Base-by-base conservation (phyloP, 106 monocot species). In the Acorus calamus region DNA sequence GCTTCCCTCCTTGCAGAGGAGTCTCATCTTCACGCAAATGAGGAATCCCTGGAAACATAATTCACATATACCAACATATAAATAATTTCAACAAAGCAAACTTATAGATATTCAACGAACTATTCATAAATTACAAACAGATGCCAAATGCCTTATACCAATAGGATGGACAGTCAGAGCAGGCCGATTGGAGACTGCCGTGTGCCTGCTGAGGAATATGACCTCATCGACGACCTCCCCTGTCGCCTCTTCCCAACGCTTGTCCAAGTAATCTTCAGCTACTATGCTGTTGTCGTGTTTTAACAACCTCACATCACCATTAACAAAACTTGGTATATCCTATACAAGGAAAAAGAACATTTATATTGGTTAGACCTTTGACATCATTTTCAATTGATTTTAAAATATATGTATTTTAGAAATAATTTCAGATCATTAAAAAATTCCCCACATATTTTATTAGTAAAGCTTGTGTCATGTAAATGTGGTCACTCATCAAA, bases 101-200 rank as follows among this genome's bases (percentile, higher is more conserved):
- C 28, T 28, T 1, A 28, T 1, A 28, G 28, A 28, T 28, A 28
- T 28, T 28, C 28, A 28, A 28, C 28, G 28, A 28, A 28, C 28
- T 28, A 60, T 9, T 8, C 28, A 3, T 42, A 2, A 7, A 46
- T 4, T 46, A 2, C 13, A 13, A 61, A 0, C 2, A 45, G 8
- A 12, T 45, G 6, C 5, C 47, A 45, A 11, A 61, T 61, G 51
- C 55, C 50, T 49, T 14, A 3, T 46, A 94, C 94, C 96, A 10
- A 96, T 96, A 5, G 96, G 96, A 46, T 96, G 96, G 46, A 96
- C 96, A 44, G 96, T 96, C 47, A 96, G 79, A 8, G 96, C 90
- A 12, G 96, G 96, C 3, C 86, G 84, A 59, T 71, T 73, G 50
- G 84, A 82, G 53, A 77, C 87, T 42, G 96, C 91, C 44, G 78